Percentiles rank a stretch among this genome's conserved stretches.
These are phyloP conservation scores for Priceomyces carsonii DNA, from an alignment of 805 yeast species.

Conservation along the genomic window DNA sequence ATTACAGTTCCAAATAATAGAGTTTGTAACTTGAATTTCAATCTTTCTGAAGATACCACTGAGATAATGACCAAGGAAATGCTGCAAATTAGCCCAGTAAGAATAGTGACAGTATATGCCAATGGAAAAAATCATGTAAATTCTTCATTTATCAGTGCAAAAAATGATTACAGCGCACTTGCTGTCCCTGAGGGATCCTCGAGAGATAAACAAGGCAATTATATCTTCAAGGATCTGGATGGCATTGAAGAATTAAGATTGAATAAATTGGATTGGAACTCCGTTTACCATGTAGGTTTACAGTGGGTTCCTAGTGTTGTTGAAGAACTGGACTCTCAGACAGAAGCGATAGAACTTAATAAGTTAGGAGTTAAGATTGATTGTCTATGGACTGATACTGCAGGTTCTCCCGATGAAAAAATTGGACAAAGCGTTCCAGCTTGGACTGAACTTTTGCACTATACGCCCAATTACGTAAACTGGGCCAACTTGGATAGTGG, in stretches of 20 bases:
- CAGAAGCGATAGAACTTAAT: slow-evolving; percentile 26
- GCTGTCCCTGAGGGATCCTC: slow-evolving; percentile 49
- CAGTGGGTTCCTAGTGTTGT: slow-evolving; percentile 74
- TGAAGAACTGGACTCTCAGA: slow-evolving; percentile 29
- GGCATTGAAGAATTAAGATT: slow-evolving; percentile 69
- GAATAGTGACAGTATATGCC: slow-evolving; percentile 55
- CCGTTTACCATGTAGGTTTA: slow-evolving; percentile 58
- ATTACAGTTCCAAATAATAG: slow-evolving; percentile 64
- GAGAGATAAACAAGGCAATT: slow-evolving; percentile 40
- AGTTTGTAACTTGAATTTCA: slow-evolving; percentile 62
- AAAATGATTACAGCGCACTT: slow-evolving; percentile 4
- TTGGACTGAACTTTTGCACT: slow-evolving; percentile 65
- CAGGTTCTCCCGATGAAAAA: slow-evolving; percentile 37
- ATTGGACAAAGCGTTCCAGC: slow-evolving; percentile 58
- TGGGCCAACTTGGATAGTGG: slow-evolving; percentile 72
- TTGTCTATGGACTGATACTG: slow-evolving; percentile 82
- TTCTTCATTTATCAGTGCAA: slow-evolving; percentile 7
- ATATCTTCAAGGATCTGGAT: slow-evolving; percentile 49
- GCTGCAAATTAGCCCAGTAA: slow-evolving; percentile 56
- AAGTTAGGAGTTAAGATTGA: slow-evolving; percentile 56
- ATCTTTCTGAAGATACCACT: slow-evolving; percentile 41
- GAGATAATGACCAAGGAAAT: slow-evolving; percentile 7
- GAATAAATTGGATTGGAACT: slow-evolving; percentile 65
- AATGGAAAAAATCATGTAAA: slow-evolving; percentile 17
- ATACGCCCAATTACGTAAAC: slow-evolving; percentile 62